Evolutionary conservation across 2,329 filamentous ascomycete species (phyloP).

Genomic region (Cylindrodendrum hubeiense): DNA sequence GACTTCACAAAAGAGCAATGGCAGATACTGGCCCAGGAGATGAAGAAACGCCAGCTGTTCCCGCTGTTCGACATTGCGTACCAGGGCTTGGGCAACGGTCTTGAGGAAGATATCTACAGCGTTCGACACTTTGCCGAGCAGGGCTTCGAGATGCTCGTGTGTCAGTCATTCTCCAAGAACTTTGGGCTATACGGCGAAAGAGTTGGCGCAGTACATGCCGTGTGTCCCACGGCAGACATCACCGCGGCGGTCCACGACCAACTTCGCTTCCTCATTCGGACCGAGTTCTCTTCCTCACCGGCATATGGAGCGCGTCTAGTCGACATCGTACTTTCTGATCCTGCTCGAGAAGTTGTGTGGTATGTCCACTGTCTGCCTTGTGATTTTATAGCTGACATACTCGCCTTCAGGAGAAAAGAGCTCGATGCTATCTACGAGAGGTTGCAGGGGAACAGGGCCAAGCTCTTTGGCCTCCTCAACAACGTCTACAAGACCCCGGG

Average conservation of each 20-base stretch:
- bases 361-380: background rate
- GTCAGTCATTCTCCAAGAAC: slow-evolving; percentile 55
- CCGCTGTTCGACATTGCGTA: slow-evolving; percentile 54
- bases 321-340: slow-evolving; percentile 26
- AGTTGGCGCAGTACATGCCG: slow-evolving; percentile 42
- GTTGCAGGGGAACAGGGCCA: slow-evolving; percentile 1
- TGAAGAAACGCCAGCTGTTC: slow-evolving; percentile 36
- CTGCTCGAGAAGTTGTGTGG: slow-evolving; percentile 12
- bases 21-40: slow-evolving; percentile 38
- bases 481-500: slow-evolving; percentile 25
- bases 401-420: slow-evolving; percentile 12
- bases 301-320: slow-evolving; percentile 32
- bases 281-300: slow-evolving; percentile 32
- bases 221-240: slow-evolving; percentile 10
- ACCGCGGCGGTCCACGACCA: slow-evolving; percentile 25
- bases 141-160: slow-evolving; percentile 48
- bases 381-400: background rate
- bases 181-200: slow-evolving; percentile 54
- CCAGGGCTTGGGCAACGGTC: slow-evolving; percentile 49
- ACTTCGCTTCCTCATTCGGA: slow-evolving; percentile 28
- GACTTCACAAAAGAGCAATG: slow-evolving; percentile 50
- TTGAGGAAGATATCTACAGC: slow-evolving; percentile 49
- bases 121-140: slow-evolving; percentile 42
- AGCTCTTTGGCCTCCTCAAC: slow-evolving; percentile 12
- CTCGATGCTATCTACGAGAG: slow-evolving; percentile 20